A percentile compares a stretch with the other conserved stretches of the same genome.
Conservation (phyloP, 495 filamentous ascomycete species). For the Penicillium longicatenatum region DNA sequence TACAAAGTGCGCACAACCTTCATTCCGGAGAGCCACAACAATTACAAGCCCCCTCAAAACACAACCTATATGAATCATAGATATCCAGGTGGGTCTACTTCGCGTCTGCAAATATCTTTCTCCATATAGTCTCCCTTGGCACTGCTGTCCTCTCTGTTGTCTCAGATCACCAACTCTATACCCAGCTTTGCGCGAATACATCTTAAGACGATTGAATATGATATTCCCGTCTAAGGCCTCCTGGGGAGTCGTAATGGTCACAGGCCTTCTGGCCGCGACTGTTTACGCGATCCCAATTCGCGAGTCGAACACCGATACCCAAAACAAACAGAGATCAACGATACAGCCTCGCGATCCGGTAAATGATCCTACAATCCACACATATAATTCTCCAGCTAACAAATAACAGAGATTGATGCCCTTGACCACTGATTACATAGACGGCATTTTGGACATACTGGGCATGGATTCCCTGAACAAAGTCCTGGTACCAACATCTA, state of each 20-base stretch:
- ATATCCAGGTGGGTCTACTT: conserved; percentile 4
- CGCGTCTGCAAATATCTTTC: conserved; percentile 5
- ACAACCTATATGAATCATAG: conserved; percentile 19
- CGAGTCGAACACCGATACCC: conserved; percentile 2
- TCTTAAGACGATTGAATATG: conserved; percentile 13
- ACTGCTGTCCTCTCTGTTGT: background rate
- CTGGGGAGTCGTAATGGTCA: background rate
- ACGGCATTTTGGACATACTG: conserved; percentile 22
- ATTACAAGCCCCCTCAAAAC: background rate
- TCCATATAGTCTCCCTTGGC: conserved; percentile 1
- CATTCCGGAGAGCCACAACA: conserved; percentile 24
- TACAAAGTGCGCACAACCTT: background rate
- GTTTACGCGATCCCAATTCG: conserved; percentile 21
- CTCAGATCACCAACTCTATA: background rate
- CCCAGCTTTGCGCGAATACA: background rate
- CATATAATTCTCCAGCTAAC: background rate
- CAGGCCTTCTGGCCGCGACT: conserved; percentile 13
- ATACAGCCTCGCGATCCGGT: conserved; percentile 26
- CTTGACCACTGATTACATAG: conserved; percentile 25
- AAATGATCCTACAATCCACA: background rate
- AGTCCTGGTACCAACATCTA: background rate
- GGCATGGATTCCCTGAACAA: conserved; percentile 17
- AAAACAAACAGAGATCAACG: background rate
- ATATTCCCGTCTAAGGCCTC: conserved; percentile 2
- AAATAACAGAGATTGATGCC: conserved; percentile 36